Base-by-base conservation (phyloP, 2,329 filamentous ascomycete genomes). In the Claviceps humidiphila region DNA sequence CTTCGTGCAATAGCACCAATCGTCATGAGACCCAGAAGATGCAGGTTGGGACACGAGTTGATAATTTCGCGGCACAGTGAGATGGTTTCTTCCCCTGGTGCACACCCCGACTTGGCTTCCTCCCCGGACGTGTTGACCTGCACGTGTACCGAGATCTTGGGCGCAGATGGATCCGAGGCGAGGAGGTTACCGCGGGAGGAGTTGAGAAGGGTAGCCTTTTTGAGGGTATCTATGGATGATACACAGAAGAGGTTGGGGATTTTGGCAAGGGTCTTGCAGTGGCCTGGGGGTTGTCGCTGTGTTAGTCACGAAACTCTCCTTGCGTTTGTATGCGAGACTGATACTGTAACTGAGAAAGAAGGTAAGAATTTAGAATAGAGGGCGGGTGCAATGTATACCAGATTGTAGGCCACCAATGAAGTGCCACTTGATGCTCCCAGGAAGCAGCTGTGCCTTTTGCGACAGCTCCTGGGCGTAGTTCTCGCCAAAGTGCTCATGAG, bases 41-140 rank as follows among this genome's bases (percentile, higher is more conserved):
- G 73, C 40, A 98, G 72, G 64, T 83, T 76, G 1, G 87, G 82
- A 66, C 89, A 95, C 40, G 80, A 74, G 4, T 84, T 74, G 11
- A 78, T 66, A 50, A 98, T 80, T 61, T 85, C 77, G 50, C 74
- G 75, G 64, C 87, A 91, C 41, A 97, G 71, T 0, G 70, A 73
- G 1, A 80, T 66, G 47, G 80, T 74, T 52, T 85, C 72, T 14
- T 76, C 70, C 1, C 75, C 76, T 0, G 90, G 91, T 5, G 80
- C 72, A 46, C 89, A 84, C 20, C 93, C 93, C 4, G 86, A 88
- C 71, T 98, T 98, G 59, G 76, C 77, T 48, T 80, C 81, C 66
- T 97, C 93, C 51, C 88, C 89, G 0, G 87, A 94, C 0, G 93
- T 98, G 70, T 98, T 98, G 59, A 98, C 83, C 70, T 98, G 93